phyloP scores from a whole-genome alignment of 2,329 filamentous ascomycete genomes.

The Teratosphaeria viscida region DNA sequence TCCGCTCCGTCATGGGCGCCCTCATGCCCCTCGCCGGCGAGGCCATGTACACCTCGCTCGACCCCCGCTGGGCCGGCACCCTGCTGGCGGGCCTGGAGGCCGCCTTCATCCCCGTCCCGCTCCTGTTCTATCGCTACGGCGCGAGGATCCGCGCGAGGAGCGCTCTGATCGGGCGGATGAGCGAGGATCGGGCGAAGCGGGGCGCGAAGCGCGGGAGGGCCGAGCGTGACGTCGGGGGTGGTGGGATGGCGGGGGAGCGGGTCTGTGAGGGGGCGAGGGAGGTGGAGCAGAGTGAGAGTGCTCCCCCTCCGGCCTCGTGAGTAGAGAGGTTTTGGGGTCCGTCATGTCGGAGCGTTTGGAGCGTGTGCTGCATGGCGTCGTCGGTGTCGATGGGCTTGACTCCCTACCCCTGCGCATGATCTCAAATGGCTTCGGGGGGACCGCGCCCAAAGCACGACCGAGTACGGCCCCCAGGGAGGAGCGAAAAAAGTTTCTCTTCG shows the following conservation, averaged over 20 bases:
- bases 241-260: conserved; percentile 30
- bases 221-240: conserved; percentile 21
- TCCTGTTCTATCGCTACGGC: conserved; percentile 58
- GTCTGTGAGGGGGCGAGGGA: conserved; percentile 14
- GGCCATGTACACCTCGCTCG: conserved; percentile 57
- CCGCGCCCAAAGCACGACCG: too few relatives aligned
- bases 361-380: neutral
- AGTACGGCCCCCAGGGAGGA: too few relatives aligned
- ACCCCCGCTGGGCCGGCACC: conserved; percentile 70
- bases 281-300: conserved; percentile 6
- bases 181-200: conserved; percentile 36
- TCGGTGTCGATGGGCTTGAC: neutral
- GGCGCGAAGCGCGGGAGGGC: conserved; percentile 32
- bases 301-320: too few relatives aligned
- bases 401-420: too few relatives aligned
- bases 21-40: conserved; percentile 65
- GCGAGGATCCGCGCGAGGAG: conserved; percentile 47
- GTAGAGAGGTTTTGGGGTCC: neutral
- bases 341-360: neutral
- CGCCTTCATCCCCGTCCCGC: conserved; percentile 64
- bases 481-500: too few relatives aligned
- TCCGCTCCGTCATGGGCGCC: conserved; percentile 65
- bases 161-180: conserved; percentile 40
- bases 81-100: conserved; percentile 65
- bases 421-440: too few relatives aligned